These are phyloP conservation scores for Actinomucor elegans DNA, from an alignment of 371 early-diverging fungal species.

Conservation along the genomic window DNA sequence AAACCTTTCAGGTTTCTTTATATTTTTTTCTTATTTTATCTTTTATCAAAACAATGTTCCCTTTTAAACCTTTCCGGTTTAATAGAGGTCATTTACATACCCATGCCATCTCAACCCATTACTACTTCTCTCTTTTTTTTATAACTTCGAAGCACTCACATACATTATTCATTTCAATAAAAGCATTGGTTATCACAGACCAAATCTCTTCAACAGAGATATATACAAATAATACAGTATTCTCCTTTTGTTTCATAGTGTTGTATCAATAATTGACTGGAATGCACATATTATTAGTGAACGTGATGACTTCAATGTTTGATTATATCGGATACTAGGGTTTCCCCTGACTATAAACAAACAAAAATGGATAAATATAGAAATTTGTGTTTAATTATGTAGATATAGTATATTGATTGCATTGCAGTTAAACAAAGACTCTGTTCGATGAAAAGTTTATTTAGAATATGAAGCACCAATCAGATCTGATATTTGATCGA, in stretches of 20 bases:
- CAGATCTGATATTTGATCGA: too few species aligned
- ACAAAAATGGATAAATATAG: too few species aligned
- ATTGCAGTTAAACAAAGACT: too few species aligned
- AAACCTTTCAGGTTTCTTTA: conserved; percentile 9
- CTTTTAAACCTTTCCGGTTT: conserved; percentile 2
- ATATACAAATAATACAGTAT: conserved; percentile 3
- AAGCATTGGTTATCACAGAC: conserved; percentile 9
- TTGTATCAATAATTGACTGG: background rate
- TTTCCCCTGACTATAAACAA: too few species aligned
- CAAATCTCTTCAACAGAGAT: conserved; percentile 19
- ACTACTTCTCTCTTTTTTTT: background rate
- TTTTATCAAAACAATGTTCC: conserved; percentile 15
- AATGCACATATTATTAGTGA: too few species aligned
- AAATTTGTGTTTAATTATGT: too few species aligned
- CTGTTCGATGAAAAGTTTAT: too few species aligned
- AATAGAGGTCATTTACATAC: conserved; percentile 30
- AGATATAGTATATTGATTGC: too few species aligned
- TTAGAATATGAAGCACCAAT: too few species aligned
- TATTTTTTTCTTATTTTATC: too few species aligned
- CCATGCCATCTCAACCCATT: conserved; percentile 16
- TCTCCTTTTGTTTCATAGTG: background rate
- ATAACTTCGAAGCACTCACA: background rate
- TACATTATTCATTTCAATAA: conserved; percentile 2
- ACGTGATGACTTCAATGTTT: too few species aligned
- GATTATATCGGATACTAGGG: too few species aligned